Base-by-base conservation (phyloP, 164 flowering plant genomes). In the Vitis amurensis region DNA sequence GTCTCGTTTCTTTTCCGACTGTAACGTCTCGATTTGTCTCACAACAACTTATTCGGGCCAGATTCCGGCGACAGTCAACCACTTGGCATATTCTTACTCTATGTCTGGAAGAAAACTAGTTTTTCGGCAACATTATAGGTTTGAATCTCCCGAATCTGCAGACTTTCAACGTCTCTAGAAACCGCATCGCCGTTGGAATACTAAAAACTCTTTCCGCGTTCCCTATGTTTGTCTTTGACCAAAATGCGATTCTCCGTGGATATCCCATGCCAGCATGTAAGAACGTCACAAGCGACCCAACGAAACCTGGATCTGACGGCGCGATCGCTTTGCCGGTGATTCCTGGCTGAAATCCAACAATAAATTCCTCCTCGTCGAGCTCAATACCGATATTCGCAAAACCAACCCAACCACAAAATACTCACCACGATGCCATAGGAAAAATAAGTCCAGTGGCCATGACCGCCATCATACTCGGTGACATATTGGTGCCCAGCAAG, bases 11-110 rank as follows among this genome's bases (percentile, higher is more conserved):
- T 87, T 6, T 71, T 65, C 50, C 73, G 70, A 11, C 86, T 93
- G 1, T 84, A 82, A 81, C 87, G 94, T 11, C 86, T 93, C 60
- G 98, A 93, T 78, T 87, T 93, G 63, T 90, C 98, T 9, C 68
- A 68, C 74, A 93, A 91, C 76, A 74, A 79, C 69, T 68, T 91
- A 19, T 77, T 19, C 91, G 66, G 97, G 96, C 9, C 63, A 59
- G 72, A 78, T 91, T 71, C 93, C 96, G 66, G 59, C 53, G 8
- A 37, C 61, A 1, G 62, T 88, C 13, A 83, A 82, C 85, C 79
- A 68, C 31, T 60, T 93, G 71, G 76, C 85, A 78, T 49, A 77
- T 93, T 9, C 78, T 91, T 15, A 90, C 95, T 37, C 84, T 94
- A 16, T 78, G 91, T 9, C 79, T 92, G 9, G 93, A 94, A 49